phyloP scores from a whole-genome alignment of 208 protist genomes.

The Trypanosoma platydactyli region DNA sequence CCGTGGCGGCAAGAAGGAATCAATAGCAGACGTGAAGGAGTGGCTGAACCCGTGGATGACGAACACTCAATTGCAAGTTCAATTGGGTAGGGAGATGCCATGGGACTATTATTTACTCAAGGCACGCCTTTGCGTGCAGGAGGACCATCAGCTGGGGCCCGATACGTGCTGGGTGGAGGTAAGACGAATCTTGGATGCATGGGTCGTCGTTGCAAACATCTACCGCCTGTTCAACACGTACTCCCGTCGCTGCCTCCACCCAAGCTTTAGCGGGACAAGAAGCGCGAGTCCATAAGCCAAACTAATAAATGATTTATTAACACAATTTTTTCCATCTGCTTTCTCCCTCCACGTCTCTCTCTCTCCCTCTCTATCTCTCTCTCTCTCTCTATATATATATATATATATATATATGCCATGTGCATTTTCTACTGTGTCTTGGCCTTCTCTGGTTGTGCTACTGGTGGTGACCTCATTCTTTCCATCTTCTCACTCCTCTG shows the following conservation, averaged over 20 bases:
- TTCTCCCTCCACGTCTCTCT: neutral
- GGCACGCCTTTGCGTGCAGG: slow-evolving; percentile 34
- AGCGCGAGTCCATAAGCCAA: neutral
- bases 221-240: slow-evolving; percentile 36
- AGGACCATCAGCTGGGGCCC: slow-evolving; percentile 6
- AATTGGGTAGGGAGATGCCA: slow-evolving; percentile 59
- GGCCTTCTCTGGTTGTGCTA: neutral
- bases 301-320: too few relatives aligned
- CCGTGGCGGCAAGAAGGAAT: slow-evolving; percentile 27
- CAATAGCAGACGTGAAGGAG: slow-evolving; percentile 40
- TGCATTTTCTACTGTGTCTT: slow-evolving; percentile 4
- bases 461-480: neutral
- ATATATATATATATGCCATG: neutral
- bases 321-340: neutral
- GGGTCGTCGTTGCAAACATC: slow-evolving; percentile 36
- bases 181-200: slow-evolving; percentile 35
- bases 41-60: slow-evolving; percentile 61
- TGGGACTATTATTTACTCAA: slow-evolving; percentile 82
- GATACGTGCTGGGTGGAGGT: slow-evolving; percentile 40
- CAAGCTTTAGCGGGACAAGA: slow-evolving; percentile 11
- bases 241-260: slow-evolving; percentile 26
- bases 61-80: slow-evolving; percentile 18
- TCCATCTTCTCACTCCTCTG: too few relatives aligned
- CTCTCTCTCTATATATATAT: neutral
- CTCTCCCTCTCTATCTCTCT: neutral